Percentiles rank a stretch among this genome's conserved stretches.
Evolutionary conservation across 2,329 filamentous ascomycete genomes (phyloP).

Genomic region (Aspergillus sp.): DNA sequence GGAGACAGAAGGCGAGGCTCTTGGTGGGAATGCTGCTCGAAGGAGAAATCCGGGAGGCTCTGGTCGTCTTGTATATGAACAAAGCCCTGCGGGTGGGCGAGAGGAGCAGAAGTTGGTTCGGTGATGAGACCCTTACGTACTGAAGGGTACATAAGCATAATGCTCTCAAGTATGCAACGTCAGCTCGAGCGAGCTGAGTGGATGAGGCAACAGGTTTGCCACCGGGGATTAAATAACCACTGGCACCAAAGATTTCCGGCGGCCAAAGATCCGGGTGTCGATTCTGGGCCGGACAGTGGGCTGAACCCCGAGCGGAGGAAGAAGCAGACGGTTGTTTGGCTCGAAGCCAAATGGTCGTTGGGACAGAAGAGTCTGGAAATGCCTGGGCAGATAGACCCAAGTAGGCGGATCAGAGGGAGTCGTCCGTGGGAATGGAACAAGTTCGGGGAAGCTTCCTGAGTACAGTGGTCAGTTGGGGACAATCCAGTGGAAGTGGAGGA

Average conservation of each 20-base stretch:
- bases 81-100: conserved; percentile 20
- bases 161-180: conserved; percentile 20
- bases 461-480: background rate
- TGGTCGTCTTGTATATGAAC: conserved; percentile 33
- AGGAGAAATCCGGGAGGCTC: conserved; percentile 22
- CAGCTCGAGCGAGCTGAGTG: conserved; percentile 12
- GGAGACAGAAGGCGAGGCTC: conserved; percentile 22
- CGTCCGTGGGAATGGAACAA: conserved; percentile 1
- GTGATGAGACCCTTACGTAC: conserved; percentile 36
- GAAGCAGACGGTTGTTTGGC: conserved; percentile 5
- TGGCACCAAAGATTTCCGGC: conserved; percentile 14
- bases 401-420: conserved; percentile 7
- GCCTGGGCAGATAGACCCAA: background rate
- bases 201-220: conserved; percentile 15
- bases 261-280: conserved; percentile 19
- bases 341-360: conserved; percentile 4
- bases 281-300: conserved; percentile 9
- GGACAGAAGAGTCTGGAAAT: conserved; percentile 23
- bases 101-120: conserved; percentile 20
- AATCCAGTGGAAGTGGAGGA: background rate
- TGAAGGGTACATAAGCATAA: conserved; percentile 32
- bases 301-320: conserved; percentile 4
- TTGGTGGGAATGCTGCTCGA: conserved; percentile 17
- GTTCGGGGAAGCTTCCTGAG: background rate
- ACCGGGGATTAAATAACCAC: conserved; percentile 21